phyloP scores from a whole-genome alignment of 306 rosid species.

The Quercus agrifolia region DNA sequence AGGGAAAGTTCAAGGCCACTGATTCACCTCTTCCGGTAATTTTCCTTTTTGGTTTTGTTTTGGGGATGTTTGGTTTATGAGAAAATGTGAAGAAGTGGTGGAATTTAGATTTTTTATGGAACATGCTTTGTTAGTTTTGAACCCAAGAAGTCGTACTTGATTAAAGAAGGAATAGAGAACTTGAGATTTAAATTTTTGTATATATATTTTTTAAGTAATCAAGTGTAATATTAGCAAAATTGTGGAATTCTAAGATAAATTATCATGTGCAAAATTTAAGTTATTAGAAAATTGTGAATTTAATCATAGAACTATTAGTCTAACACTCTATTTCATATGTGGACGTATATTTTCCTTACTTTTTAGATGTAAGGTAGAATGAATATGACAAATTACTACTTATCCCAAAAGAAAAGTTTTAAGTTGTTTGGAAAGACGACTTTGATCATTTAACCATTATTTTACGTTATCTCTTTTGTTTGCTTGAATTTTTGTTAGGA shows the following conservation, averaged over 20 bases:
- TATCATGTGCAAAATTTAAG: too few species aligned
- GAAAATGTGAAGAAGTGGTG: neutral
- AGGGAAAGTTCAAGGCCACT: slow-evolving; percentile 80
- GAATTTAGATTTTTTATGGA: neutral
- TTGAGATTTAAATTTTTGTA: neutral
- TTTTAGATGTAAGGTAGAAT: too few species aligned
- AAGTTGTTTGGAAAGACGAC: too few species aligned
- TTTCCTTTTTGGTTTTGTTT: neutral
- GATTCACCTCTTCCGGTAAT: slow-evolving; percentile 92
- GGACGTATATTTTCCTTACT: too few species aligned
- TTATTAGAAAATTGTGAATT: too few species aligned
- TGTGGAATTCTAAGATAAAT: neutral
- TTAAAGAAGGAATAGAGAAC: neutral
- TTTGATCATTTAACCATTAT: too few species aligned
- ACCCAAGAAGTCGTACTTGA: neutral
- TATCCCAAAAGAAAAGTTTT: too few species aligned
- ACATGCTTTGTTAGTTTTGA: neutral
- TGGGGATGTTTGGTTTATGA: slow-evolving; percentile 3
- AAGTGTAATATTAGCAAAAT: neutral
- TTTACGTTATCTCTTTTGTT: neutral
- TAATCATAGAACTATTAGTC: too few species aligned
- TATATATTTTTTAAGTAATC: neutral
- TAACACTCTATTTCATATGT: too few species aligned
- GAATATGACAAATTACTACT: too few species aligned
- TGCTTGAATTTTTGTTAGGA: neutral